These are phyloP conservation scores for Microbotryum silenes-acaulis DNA, from an alignment of 1,284 basidiomycete species.

Conservation along the genomic window DNA sequence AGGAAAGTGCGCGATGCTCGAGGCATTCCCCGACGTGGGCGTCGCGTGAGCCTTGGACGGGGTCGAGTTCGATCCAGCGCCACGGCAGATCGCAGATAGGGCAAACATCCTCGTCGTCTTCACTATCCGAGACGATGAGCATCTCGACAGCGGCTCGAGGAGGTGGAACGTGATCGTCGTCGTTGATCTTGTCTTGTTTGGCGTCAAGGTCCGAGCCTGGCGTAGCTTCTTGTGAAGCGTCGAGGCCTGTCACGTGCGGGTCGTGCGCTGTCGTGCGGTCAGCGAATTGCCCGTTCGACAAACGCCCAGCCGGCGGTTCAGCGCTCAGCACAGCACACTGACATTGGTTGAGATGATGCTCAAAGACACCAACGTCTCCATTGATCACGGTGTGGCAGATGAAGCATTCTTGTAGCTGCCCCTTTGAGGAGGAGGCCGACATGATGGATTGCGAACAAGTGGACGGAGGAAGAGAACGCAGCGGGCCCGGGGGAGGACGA, in stretches of 20 bases:
- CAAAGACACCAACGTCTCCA: conserved; percentile 12
- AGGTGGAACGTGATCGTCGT: not conserved
- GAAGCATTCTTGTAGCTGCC: conserved; percentile 13
- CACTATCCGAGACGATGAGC: not conserved
- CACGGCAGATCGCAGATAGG: not conserved
- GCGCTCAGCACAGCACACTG: not conserved
- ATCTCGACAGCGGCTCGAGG: not conserved
- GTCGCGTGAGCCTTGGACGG: too few relatives aligned
- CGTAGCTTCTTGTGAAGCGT: not conserved
- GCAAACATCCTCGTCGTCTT: not conserved
- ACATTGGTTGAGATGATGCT: conserved; percentile 25
- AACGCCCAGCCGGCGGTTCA: not conserved
- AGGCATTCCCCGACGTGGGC: too few relatives aligned
- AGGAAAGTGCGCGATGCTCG: not conserved
- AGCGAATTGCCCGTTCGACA: not conserved
- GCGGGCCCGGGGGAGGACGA: too few relatives aligned
- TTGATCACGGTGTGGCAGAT: conserved; percentile 11
- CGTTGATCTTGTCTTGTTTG: not conserved
- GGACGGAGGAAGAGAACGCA: too few relatives aligned
- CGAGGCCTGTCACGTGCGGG: conserved; percentile 3
- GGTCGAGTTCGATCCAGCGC: not conserved
- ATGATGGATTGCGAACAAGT: too few relatives aligned
- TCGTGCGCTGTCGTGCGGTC: not conserved
- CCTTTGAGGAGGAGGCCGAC: too few relatives aligned
- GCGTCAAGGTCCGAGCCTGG: not conserved